A percentile compares a stretch with the other conserved stretches of the same genome.
Evolutionary conservation across 306 rosid genomes (phyloP).

Genomic region (Glycine tomentella): DNA sequence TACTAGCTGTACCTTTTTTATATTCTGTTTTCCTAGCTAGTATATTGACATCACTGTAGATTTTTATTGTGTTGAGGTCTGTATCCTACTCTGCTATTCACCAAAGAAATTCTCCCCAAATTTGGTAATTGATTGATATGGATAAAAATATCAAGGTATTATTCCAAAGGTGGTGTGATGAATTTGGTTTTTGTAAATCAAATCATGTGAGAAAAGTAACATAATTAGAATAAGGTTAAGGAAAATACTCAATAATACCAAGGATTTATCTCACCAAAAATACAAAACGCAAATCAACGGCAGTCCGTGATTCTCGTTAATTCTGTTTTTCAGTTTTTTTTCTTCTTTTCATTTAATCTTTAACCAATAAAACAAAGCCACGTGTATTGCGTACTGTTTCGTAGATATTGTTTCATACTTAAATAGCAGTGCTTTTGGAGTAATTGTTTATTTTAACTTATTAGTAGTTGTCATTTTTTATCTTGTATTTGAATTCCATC

Average conservation of each 20-base stretch:
- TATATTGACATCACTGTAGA: background rate
- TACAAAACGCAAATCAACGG: too few relatives aligned
- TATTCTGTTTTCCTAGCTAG: background rate
- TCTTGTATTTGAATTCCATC: background rate
- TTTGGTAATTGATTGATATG: conserved; percentile 3
- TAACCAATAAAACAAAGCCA: too few relatives aligned
- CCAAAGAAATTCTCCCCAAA: background rate
- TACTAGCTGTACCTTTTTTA: too few relatives aligned
- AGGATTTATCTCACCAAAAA: too few relatives aligned
- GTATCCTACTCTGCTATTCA: conserved; percentile 5
- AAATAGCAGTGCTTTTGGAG: too few relatives aligned
- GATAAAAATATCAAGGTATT: background rate
- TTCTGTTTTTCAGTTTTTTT: too few relatives aligned
- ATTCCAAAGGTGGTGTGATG: background rate
- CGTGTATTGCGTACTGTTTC: too few relatives aligned
- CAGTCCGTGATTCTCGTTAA: too few relatives aligned
- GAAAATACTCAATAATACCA: too few relatives aligned
- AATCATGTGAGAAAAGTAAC: background rate
- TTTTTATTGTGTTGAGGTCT: background rate
- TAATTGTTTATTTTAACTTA: background rate
- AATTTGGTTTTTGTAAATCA: background rate
- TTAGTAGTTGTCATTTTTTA: background rate
- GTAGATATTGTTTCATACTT: too few relatives aligned
- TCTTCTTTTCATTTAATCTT: too few relatives aligned
- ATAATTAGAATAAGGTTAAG: background rate